Evolutionary conservation across 2,329 filamentous ascomycete genomes (phyloP), one percentile per base, ranked within the genome.

Genomic region (Alternaria sp.): DNA sequence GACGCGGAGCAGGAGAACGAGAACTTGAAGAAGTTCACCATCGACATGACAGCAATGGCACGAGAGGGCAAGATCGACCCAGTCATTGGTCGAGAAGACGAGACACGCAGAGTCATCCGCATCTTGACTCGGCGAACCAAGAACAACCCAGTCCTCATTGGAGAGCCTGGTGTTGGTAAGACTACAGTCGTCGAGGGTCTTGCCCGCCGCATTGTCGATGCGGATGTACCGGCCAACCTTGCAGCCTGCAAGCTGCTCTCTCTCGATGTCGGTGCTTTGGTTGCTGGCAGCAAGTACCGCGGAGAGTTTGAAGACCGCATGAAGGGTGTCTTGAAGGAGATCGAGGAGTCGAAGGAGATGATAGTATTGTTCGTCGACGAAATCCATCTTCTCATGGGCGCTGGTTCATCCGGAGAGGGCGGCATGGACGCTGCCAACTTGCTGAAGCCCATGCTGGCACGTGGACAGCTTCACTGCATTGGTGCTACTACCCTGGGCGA

Each of bases 241-340:
- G 93, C 96, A 56, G 90, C 93, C 63, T 99, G 96, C 87, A 96
- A 92, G 80, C 86, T 99, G 64, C 89, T 99, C 60, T 97, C 96
- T 5, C 89, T 99, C 49, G 96, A 99, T 76, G 95, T 99, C 51
- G 96, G 96, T 73, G 92, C 95, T 23, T 86, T 99, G 61, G 95
- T 99, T 67, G 96, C 96, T 62, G 96, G 96, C 71, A 97, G 93
- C 88, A 99, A 99, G 83, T 99, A 96, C 84, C 90, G 96, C 54
- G 96, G 96, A 83, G 96, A 99, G 80, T 99, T 99, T 64, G 96
- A 99, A 80, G 96, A 99, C 85, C 89, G 96, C 72, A 98, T 99
- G 94, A 99, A 99, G 87, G 94, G 95, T 59, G 96, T 99, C 6
- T 82, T 99, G 74, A 99, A 98, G 81, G 96, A 99, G 83, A 97